Percentiles rank a stretch among this genome's conserved stretches.
These are phyloP conservation scores for Phytophthora chlamydospora DNA, from an alignment of 352 stramenopile genomes.

Conservation along the genomic window DNA sequence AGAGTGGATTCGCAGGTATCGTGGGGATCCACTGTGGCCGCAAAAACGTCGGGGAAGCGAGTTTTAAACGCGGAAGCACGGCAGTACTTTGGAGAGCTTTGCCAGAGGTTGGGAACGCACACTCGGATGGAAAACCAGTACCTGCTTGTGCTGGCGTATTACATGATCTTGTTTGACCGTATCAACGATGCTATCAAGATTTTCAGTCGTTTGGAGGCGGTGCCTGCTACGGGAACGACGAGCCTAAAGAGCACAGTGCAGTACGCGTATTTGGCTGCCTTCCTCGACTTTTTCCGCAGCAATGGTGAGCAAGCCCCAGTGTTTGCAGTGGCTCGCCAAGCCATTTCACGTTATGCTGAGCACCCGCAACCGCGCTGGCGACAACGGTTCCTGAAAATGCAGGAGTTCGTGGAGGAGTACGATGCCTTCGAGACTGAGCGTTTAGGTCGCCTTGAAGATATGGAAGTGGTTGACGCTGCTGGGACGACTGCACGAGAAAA, in stretches of 20 bases:
- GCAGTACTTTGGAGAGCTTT: constrained; percentile 49
- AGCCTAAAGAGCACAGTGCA: constrained; percentile 40
- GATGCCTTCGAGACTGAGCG: constrained; percentile 38
- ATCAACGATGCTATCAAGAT: constrained; percentile 40
- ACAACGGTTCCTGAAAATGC: constrained; percentile 47
- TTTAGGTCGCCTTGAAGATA: constrained; percentile 17
- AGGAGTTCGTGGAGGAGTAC: constrained; percentile 51
- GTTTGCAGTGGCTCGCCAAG: constrained; percentile 46
- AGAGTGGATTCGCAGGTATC: constrained; percentile 13
- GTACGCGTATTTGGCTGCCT: constrained; percentile 66
- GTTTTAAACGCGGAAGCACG: constrained; percentile 49
- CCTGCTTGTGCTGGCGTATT: constrained; percentile 55
- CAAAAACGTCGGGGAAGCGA: constrained; percentile 23
- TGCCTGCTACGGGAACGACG: neutral
- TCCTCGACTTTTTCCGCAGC: constrained; percentile 61
- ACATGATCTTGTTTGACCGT: constrained; percentile 55
- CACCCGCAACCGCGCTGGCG: constrained; percentile 56
- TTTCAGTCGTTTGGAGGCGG: constrained; percentile 35
- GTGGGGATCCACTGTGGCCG: neutral
- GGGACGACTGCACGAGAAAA: neutral
- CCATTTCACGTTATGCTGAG: constrained; percentile 40
- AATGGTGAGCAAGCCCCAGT: constrained; percentile 2
- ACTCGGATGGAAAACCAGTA: constrained; percentile 30
- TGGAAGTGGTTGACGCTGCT: constrained; percentile 21
- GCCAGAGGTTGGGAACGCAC: constrained; percentile 42